Conservation (phyloP, 2,329 filamentous ascomycete species). For the Daldinia sp. region DNA sequence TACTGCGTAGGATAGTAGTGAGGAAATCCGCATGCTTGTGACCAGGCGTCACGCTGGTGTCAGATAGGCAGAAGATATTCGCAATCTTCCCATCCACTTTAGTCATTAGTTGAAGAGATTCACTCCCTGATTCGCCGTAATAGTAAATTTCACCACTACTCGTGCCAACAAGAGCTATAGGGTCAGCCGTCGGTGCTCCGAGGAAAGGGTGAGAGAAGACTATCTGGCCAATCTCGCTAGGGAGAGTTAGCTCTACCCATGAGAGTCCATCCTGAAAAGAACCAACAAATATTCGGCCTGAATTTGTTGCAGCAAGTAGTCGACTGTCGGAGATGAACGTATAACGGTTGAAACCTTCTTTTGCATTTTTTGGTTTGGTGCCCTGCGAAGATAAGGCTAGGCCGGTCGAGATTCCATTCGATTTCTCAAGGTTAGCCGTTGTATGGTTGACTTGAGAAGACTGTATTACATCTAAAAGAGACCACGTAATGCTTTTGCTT, state of each 20-base stretch:
- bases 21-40: slow-evolving; percentile 53
- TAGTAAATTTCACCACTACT: slow-evolving; percentile 62
- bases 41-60: slow-evolving; percentile 9
- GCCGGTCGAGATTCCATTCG: slow-evolving; percentile 9
- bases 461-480: slow-evolving; percentile 41
- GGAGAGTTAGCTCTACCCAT: slow-evolving; percentile 60
- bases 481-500: slow-evolving; percentile 36
- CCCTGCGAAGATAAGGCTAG: slow-evolving; percentile 22
- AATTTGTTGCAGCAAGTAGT: slow-evolving; percentile 69
- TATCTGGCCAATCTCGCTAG: slow-evolving; percentile 53
- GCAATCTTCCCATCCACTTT: slow-evolving; percentile 62
- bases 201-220: slow-evolving; percentile 63
- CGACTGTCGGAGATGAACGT: slow-evolving; percentile 67
- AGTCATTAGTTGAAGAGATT: slow-evolving; percentile 53
- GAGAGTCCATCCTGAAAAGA: slow-evolving; percentile 49
- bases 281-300: slow-evolving; percentile 69
- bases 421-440: slow-evolving; percentile 38
- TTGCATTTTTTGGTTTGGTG: slow-evolving; percentile 52
- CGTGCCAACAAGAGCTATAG: slow-evolving; percentile 62
- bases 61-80: slow-evolving; percentile 61
- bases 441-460: slow-evolving; percentile 31
- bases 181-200: slow-evolving; percentile 54
- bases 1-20: slow-evolving; percentile 61
- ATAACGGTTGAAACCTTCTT: slow-evolving; percentile 70
- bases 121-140: slow-evolving; percentile 51